phyloP scores from a whole-genome alignment of 176 grass and related monocot species.

The Bonia amplexicaulis region DNA sequence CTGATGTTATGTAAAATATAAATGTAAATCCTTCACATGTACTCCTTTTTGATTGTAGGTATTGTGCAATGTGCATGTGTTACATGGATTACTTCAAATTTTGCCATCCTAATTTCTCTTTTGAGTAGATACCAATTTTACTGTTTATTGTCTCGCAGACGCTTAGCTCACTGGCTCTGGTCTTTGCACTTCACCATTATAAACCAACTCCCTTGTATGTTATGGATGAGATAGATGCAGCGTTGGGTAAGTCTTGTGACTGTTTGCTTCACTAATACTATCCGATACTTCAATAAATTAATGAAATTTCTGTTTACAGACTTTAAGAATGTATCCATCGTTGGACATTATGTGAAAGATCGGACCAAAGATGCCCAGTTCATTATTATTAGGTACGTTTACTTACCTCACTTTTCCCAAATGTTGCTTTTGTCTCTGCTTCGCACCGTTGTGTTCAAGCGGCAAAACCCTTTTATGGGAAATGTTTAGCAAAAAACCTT shows the following conservation, averaged over 20 bases:
- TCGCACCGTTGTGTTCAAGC: background rate
- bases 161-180: slow-evolving; percentile 85
- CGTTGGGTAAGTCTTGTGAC: slow-evolving; percentile 53
- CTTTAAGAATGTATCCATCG: slow-evolving; percentile 98
- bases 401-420: background rate
- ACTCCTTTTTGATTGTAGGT: background rate
- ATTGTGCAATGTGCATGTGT: background rate
- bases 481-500: background rate
- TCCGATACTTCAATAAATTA: background rate
- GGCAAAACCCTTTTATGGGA: background rate
- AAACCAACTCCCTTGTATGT: slow-evolving; percentile 97
- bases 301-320: slow-evolving; percentile 51
- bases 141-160: slow-evolving; percentile 46
- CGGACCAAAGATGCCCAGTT: slow-evolving; percentile 94
- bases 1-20: background rate
- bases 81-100: background rate
- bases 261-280: background rate
- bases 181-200: slow-evolving; percentile 98
- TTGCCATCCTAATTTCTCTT: background rate
- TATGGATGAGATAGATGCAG: slow-evolving; percentile 99
- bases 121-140: background rate
- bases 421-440: background rate
- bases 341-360: slow-evolving; percentile 97
- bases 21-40: background rate
- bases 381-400: slow-evolving; percentile 86